These are phyloP conservation scores for Panicum hallii DNA, from an alignment of 202 grass and related monocot species.

Conservation along the genomic window DNA sequence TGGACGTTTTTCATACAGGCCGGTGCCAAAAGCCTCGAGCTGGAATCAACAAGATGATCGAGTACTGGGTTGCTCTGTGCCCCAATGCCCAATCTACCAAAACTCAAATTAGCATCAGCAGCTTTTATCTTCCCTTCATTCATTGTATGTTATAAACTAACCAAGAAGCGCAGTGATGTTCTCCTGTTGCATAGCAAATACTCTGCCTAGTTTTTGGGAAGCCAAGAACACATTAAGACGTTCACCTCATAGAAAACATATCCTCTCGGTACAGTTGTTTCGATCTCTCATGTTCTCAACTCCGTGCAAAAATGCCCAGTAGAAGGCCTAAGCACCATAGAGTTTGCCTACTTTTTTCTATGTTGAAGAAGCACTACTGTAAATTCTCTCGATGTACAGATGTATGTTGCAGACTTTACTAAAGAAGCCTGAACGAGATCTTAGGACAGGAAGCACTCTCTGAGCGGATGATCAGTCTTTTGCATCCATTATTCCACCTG, in stretches of 20 bases:
- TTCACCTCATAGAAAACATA: not conserved
- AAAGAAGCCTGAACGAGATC: conserved; percentile 23
- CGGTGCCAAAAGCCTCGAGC: no score
- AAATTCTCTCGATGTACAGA: conserved; percentile 10
- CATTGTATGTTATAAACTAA: no score
- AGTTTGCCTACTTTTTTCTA: conserved; percentile 8
- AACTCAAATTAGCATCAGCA: no score
- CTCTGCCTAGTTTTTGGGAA: not conserved
- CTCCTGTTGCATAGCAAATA: not conserved
- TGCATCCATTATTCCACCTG: conserved; percentile 80
- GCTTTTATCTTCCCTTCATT: no score
- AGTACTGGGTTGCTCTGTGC: no score
- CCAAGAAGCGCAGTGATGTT: no score
- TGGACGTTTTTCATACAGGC: no score
- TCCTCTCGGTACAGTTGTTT: conserved; percentile 31
- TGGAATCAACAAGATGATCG: no score
- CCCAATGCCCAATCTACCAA: no score
- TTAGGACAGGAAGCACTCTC: conserved; percentile 26
- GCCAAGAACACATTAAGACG: conserved; percentile 1
- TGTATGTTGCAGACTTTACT: conserved; percentile 7
- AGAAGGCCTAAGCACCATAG: conserved; percentile 9
- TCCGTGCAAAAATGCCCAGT: not conserved
- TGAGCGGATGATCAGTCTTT: conserved; percentile 70
- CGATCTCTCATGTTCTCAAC: not conserved
- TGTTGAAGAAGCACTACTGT: conserved; percentile 1